Conservation (phyloP, 371 early-diverging fungal genomes). For the Chytridium lagenaria region DNA sequence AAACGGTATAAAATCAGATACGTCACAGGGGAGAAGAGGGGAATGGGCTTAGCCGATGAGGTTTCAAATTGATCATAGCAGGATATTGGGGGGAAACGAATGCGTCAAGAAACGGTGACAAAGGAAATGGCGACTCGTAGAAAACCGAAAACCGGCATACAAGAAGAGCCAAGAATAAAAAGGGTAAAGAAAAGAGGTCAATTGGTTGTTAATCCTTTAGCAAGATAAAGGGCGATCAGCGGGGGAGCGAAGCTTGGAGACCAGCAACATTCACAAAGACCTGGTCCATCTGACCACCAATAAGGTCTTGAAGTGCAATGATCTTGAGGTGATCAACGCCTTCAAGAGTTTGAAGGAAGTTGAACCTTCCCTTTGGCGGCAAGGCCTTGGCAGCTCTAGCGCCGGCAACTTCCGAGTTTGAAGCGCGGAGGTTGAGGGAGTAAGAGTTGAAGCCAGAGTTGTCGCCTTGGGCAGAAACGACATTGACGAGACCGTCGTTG, state of each 20-base stretch:
- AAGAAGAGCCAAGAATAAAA: too few species aligned
- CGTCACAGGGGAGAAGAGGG: too few species aligned
- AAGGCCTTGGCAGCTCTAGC: not conserved
- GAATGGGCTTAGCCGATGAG: too few species aligned
- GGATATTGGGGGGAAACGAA: too few species aligned
- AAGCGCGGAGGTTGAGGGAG: not conserved
- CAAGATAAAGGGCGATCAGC: too few species aligned
- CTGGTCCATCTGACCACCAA: conserved; percentile 23
- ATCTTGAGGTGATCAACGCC: conserved; percentile 28
- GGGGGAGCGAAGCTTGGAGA: conserved; percentile 21
- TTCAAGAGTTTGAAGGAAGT: conserved; percentile 25
- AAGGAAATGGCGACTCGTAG: too few species aligned
- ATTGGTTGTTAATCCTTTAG: too few species aligned
- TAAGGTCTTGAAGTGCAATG: conserved; percentile 22
- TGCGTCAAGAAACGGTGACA: too few species aligned
- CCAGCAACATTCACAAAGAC: conserved; percentile 29
- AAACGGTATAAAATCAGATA: too few species aligned
- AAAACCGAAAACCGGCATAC: too few species aligned
- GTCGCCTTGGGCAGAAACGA: conserved; percentile 22
- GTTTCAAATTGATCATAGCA: too few species aligned
- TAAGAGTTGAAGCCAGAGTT: conserved; percentile 9
- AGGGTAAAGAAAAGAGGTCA: too few species aligned
- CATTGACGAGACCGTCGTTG: conserved; percentile 35
- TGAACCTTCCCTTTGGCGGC: conserved; percentile 20
- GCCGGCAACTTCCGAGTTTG: not conserved